Conservation (phyloP, 2,329 filamentous ascomycete species). For the Decorospora gaudefroyi region DNA sequence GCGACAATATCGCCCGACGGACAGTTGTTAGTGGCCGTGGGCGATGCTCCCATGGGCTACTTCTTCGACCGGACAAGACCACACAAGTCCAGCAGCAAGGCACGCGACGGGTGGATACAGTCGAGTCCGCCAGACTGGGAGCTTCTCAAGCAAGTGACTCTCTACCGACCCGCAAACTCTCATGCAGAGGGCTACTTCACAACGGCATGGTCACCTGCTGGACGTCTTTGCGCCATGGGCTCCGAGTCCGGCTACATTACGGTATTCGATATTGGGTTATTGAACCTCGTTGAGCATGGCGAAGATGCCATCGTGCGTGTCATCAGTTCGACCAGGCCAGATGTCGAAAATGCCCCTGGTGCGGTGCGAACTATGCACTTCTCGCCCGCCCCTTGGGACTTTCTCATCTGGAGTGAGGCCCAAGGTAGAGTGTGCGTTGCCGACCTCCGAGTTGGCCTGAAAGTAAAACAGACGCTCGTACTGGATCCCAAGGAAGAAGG, state of each 20-base stretch:
- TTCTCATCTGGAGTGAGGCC: conserved; percentile 93
- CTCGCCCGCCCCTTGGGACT: conserved; percentile 84
- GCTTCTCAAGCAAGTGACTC: conserved; percentile 47
- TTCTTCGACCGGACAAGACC: conserved; percentile 67
- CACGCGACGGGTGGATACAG: conserved; percentile 26
- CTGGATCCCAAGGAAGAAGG: conserved; percentile 63
- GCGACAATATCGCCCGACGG: conserved; percentile 93
- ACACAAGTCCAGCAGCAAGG: conserved; percentile 33
- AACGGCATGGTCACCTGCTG: conserved; percentile 74
- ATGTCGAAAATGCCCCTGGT: conserved; percentile 63
- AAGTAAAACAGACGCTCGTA: conserved; percentile 69
- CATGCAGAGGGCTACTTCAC: conserved; percentile 69
- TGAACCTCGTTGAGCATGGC: conserved; percentile 49
- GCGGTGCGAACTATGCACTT: conserved; percentile 92
- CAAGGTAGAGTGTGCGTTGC: conserved; percentile 74
- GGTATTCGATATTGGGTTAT: conserved; percentile 65
- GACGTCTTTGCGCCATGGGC: conserved; percentile 72
- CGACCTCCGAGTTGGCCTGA: conserved; percentile 70
- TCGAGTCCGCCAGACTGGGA: conserved; percentile 47
- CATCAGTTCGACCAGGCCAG: conserved; percentile 76
- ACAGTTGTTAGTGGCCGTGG: conserved; percentile 76
- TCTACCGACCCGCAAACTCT: conserved; percentile 49
- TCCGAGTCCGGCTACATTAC: conserved; percentile 82
- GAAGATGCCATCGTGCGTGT: conserved; percentile 71
- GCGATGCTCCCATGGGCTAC: conserved; percentile 85